Conservation (phyloP, 1,139 yeast genomes). For the Protomyces macrosporus region DNA sequence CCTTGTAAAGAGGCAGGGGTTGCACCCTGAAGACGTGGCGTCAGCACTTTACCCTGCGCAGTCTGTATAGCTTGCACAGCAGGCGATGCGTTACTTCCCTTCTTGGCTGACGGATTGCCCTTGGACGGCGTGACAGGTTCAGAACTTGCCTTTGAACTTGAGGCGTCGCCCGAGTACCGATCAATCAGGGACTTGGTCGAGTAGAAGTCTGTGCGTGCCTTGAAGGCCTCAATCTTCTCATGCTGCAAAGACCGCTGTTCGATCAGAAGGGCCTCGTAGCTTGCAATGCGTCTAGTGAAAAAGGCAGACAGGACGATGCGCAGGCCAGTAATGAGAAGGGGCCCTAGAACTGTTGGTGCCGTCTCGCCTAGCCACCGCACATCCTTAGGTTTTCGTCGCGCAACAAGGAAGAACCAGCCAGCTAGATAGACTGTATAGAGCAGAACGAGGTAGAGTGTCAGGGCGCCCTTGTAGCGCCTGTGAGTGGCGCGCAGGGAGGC, state of each 20-base stretch:
- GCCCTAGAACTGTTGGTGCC: conserved; percentile 5
- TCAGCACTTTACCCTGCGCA: neutral
- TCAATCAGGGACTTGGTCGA: conserved; percentile 66
- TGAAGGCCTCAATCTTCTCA: conserved; percentile 64
- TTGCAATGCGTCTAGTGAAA: conserved; percentile 8
- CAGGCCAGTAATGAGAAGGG: neutral
- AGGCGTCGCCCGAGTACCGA: conserved; percentile 41
- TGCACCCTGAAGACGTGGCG: neutral
- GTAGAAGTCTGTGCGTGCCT: conserved; percentile 72
- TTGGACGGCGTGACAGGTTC: neutral
- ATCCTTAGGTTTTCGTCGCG: conserved; percentile 1
- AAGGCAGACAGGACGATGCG: conserved; percentile 2
- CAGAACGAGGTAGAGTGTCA: conserved; percentile 18
- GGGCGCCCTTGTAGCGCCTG: conserved; percentile 17
- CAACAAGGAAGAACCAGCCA: conserved; percentile 11
- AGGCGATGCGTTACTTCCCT: neutral
- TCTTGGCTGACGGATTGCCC: neutral
- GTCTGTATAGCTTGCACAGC: neutral
- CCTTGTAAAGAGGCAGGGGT: conserved; percentile 4
- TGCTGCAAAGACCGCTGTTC: conserved; percentile 50
- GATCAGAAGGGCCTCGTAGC: conserved; percentile 35
- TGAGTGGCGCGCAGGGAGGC: conserved; percentile 5
- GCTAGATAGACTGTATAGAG: conserved; percentile 13
- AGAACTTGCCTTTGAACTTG: neutral
- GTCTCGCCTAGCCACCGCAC: conserved; percentile 19